Conservation (phyloP, 768 basidiomycete genomes). For the Mycena kentingensis region DNA sequence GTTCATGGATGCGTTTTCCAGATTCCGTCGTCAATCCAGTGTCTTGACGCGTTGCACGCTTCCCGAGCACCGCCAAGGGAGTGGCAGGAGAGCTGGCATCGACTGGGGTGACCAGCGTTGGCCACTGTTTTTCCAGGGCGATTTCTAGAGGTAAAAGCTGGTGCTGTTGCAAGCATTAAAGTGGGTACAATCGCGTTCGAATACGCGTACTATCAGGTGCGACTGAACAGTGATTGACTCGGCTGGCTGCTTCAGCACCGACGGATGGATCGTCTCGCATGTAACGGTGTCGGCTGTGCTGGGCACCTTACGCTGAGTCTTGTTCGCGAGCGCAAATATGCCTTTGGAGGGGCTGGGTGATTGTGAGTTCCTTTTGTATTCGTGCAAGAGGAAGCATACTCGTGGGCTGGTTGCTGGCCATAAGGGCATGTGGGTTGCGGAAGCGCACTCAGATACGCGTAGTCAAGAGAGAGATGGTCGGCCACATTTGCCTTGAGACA, state of each 20-base stretch:
- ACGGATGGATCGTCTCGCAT: conserved; percentile 63
- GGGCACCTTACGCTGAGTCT: conserved; percentile 51
- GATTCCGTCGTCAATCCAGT: background rate
- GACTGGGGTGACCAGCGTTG: conserved; percentile 20
- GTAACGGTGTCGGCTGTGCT: conserved; percentile 45
- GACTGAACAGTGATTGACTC: conserved; percentile 45
- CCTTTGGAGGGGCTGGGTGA: conserved; percentile 50
- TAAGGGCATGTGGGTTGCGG: conserved; percentile 56
- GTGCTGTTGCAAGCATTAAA: background rate
- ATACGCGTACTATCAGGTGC: conserved; percentile 35
- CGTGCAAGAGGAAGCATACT: conserved; percentile 38
- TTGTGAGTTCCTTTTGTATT: conserved; percentile 2
- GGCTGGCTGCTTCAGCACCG: conserved; percentile 50
- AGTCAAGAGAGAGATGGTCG: conserved; percentile 58
- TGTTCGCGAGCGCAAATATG: conserved; percentile 51
- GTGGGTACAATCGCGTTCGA: background rate
- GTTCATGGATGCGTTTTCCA: background rate
- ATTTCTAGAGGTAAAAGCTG: conserved; percentile 54
- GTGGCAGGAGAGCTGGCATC: background rate
- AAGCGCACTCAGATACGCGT: conserved; percentile 51
- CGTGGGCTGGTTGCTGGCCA: conserved; percentile 63
- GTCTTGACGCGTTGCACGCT: background rate
- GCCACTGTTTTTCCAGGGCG: conserved; percentile 51
- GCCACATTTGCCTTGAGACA: conserved; percentile 53
- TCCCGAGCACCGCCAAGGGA: background rate